Conservation (phyloP, 768 basidiomycete species). For the Tylopilus sp. region DNA sequence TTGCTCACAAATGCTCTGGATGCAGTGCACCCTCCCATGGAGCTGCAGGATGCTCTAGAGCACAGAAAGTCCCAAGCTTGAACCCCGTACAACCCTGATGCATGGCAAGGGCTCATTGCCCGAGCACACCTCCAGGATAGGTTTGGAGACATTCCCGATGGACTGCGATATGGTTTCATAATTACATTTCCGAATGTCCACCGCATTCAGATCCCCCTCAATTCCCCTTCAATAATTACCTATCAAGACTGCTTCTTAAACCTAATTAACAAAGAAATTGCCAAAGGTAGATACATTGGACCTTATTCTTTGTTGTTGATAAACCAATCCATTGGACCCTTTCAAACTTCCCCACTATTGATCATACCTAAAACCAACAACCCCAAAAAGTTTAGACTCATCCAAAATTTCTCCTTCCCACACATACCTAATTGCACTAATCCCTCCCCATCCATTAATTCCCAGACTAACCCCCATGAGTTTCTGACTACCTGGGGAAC, state of each 20-base stretch:
- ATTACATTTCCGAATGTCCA: too few species aligned
- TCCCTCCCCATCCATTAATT: not conserved
- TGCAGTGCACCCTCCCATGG: not conserved
- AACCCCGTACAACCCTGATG: not conserved
- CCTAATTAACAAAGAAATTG: too few species aligned
- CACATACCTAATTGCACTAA: too few species aligned
- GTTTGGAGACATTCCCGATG: too few species aligned
- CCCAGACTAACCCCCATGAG: fast-evolving
- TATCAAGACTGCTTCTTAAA: too few species aligned
- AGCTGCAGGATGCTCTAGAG: not conserved
- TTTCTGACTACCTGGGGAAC: not conserved
- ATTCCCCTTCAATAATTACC: too few species aligned
- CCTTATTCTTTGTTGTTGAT: too few species aligned
- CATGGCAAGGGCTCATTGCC: not conserved
- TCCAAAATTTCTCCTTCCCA: not conserved
- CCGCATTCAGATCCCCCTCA: too few species aligned
- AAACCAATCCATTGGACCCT: too few species aligned
- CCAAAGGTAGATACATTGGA: too few species aligned
- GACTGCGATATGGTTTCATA: too few species aligned
- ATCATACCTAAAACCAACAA: not conserved
- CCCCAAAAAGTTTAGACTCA: not conserved
- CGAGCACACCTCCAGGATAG: too few species aligned
- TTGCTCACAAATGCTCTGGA: not conserved
- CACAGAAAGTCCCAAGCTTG: not conserved
- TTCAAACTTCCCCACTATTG: not conserved